These are phyloP conservation scores for Starmera amethionina DNA, from an alignment of 805 yeast genomes.

Conservation along the genomic window DNA sequence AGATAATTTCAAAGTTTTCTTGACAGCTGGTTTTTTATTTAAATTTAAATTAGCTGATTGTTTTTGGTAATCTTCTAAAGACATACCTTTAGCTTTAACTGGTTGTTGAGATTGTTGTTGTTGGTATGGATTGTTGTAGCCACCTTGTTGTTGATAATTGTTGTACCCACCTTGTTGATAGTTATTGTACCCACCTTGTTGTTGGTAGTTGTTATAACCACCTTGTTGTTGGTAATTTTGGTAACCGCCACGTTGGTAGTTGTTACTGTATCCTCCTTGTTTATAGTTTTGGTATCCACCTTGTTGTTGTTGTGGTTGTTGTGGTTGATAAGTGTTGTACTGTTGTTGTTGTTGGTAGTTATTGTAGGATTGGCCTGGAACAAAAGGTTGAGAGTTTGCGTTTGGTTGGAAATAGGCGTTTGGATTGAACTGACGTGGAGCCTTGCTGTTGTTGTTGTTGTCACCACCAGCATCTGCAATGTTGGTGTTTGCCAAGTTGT, in stretches of 20 bases:
- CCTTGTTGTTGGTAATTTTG: slow-evolving; percentile 14
- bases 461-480: slow-evolving; percentile 3
- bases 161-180: slow-evolving; percentile 9
- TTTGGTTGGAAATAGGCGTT: slow-evolving; percentile 39
- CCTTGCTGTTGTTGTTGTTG: too few species aligned
- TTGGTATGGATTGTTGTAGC: slow-evolving; percentile 13
- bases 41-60: slow-evolving; percentile 33
- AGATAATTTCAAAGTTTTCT: slow-evolving; percentile 59
- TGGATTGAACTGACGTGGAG: slow-evolving; percentile 37
- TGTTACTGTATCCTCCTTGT: slow-evolving; percentile 20
- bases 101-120: slow-evolving; percentile 17
- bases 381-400: slow-evolving; percentile 25
- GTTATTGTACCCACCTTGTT: slow-evolving; percentile 13
- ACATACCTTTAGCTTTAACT: slow-evolving; percentile 43
- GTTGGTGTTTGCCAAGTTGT: slow-evolving; percentile 19
- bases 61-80: slow-evolving; percentile 75
- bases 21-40: slow-evolving; percentile 37
- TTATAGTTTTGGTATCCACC: slow-evolving; percentile 9
- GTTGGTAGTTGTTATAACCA: slow-evolving; percentile 12
- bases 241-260: slow-evolving; percentile 19
- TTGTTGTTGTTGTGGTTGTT: slow-evolving; percentile 11
- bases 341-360: slow-evolving; percentile 18
- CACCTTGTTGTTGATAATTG: slow-evolving; percentile 16
- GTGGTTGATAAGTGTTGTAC: slow-evolving; percentile 18
- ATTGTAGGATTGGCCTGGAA: slow-evolving; percentile 27